A percentile compares a stretch with the other conserved stretches of the same genome.
These are phyloP conservation scores for Leccinum imitatum DNA, from an alignment of 768 basidiomycete genomes.

Conservation along the genomic window DNA sequence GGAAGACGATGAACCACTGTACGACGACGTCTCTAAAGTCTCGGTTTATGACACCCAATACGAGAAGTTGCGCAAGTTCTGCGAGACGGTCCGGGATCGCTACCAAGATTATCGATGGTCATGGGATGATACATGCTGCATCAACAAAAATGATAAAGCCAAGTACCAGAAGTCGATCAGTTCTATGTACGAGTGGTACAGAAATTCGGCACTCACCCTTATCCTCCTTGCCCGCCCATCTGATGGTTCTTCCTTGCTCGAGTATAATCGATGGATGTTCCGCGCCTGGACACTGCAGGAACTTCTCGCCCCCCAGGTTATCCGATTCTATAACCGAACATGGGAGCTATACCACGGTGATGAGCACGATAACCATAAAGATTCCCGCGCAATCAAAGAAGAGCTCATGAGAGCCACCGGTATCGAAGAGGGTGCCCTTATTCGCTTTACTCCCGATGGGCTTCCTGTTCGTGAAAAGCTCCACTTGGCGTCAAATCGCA, in stretches of 20 bases:
- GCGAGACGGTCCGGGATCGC: conserved; percentile 5
- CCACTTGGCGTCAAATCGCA: conserved; percentile 12
- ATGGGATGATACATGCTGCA: conserved; percentile 16
- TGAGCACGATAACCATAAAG: conserved; percentile 8
- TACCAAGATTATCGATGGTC: conserved; percentile 5
- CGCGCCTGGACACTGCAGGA: conserved; percentile 19
- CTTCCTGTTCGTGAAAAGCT: conserved; percentile 13
- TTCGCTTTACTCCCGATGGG: conserved; percentile 3
- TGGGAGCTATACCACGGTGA: conserved; percentile 11
- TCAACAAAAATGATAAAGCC: not conserved
- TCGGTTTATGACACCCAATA: conserved; percentile 1
- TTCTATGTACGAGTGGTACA: conserved; percentile 18
- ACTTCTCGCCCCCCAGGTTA: conserved; percentile 11
- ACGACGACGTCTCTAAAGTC: conserved; percentile 1
- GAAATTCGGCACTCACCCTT: conserved; percentile 10
- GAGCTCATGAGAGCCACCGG: not conserved
- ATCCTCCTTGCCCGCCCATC: conserved; percentile 5
- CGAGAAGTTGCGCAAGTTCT: conserved; percentile 11
- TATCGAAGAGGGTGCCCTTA: not conserved
- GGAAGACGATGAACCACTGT: conserved; percentile 10
- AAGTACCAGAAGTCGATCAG: conserved; percentile 7
- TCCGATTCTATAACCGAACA: conserved; percentile 12
- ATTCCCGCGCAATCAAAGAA: not conserved
- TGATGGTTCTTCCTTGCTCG: conserved; percentile 2
- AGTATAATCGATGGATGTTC: conserved; percentile 15